These are phyloP conservation scores for Lactarius akahatsu DNA, from an alignment of 768 basidiomycete species.

Conservation along the genomic window DNA sequence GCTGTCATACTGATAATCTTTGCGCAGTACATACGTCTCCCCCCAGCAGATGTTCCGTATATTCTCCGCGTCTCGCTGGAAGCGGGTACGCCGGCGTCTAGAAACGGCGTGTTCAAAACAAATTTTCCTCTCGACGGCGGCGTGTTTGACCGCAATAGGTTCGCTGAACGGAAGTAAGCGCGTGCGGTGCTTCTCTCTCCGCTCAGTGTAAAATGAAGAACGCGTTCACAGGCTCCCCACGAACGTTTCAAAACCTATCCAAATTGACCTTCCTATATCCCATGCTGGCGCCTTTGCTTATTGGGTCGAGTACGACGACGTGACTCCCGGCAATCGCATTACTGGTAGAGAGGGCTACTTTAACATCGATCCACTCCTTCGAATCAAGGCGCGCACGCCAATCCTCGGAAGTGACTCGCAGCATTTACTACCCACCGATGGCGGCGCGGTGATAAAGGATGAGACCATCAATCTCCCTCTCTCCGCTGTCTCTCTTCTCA, in stretches of 20 bases:
- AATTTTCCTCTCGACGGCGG: constrained; percentile 97
- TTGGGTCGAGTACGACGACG: constrained; percentile 88
- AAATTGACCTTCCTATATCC: constrained; percentile 93
- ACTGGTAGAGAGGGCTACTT: constrained; percentile 92
- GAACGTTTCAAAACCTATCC: constrained; percentile 86
- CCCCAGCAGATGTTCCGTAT: constrained; percentile 86
- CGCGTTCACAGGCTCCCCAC: constrained; percentile 63
- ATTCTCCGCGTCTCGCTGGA: constrained; percentile 88
- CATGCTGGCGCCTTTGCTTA: constrained; percentile 96
- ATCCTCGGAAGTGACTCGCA: constrained; percentile 61
- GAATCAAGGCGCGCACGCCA: constrained; percentile 64
- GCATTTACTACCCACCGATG: constrained; percentile 51
- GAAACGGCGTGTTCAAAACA: constrained; percentile 90
- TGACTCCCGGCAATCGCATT: constrained; percentile 55
- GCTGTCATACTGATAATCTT: constrained; percentile 13
- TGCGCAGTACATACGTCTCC: constrained; percentile 88
- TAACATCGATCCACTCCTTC: constrained; percentile 91
- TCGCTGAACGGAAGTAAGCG: constrained; percentile 73
- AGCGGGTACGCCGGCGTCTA: constrained; percentile 87
- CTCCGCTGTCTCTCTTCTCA: constrained; percentile 85
- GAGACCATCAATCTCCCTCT: constrained; percentile 71
- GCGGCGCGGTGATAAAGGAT: constrained; percentile 52
- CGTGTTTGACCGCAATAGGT: constrained; percentile 70
- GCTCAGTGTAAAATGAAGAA: constrained; percentile 7
- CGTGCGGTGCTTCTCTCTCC: constrained; percentile 13